These are phyloP conservation scores for Glycine latifolia DNA, from an alignment of 306 rosid species.

Conservation along the genomic window DNA sequence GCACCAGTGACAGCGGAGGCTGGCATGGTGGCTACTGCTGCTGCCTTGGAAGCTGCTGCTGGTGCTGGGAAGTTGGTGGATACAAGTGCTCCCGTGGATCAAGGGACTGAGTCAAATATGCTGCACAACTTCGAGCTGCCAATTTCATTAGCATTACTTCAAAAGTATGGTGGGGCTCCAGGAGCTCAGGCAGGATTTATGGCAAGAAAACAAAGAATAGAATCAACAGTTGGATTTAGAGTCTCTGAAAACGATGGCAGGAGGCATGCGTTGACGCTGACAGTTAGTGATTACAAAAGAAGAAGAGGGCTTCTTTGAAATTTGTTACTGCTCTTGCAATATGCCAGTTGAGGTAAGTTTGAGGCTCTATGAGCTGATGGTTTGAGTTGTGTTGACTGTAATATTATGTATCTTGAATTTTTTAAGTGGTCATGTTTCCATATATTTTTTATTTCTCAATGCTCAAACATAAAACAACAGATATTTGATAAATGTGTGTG, in stretches of 20 bases:
- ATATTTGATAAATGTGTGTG: slow-evolving; percentile 25
- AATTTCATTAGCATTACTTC: slow-evolving; percentile 76
- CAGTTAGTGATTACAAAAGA: slow-evolving; percentile 87
- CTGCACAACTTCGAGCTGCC: slow-evolving; percentile 89
- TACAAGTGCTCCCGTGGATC: slow-evolving; percentile 86
- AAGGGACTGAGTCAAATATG: slow-evolving; percentile 70
- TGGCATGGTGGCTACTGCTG: slow-evolving; percentile 79
- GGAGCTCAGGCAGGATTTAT: slow-evolving; percentile 89
- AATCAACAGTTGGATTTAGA: slow-evolving; percentile 75
- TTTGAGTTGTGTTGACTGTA: slow-evolving; percentile 31
- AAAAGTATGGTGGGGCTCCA: slow-evolving; percentile 80
- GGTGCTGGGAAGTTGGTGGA: slow-evolving; percentile 89
- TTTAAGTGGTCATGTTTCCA: slow-evolving; percentile 9
- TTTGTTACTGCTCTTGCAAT: slow-evolving; percentile 34
- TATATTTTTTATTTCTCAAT: not conserved
- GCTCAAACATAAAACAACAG: not conserved
- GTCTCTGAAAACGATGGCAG: slow-evolving; percentile 87
- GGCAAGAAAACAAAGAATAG: slow-evolving; percentile 82
- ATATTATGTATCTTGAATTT: slow-evolving; percentile 34
- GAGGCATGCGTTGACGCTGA: slow-evolving; percentile 79
- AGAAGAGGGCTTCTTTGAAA: slow-evolving; percentile 88
- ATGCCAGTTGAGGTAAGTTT: slow-evolving; percentile 41
- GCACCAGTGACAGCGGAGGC: slow-evolving; percentile 47
- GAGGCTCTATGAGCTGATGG: slow-evolving; percentile 18
- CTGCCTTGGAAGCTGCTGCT: slow-evolving; percentile 86